Conservation (phyloP, 768 basidiomycete species). For the Amanita thiersii region DNA sequence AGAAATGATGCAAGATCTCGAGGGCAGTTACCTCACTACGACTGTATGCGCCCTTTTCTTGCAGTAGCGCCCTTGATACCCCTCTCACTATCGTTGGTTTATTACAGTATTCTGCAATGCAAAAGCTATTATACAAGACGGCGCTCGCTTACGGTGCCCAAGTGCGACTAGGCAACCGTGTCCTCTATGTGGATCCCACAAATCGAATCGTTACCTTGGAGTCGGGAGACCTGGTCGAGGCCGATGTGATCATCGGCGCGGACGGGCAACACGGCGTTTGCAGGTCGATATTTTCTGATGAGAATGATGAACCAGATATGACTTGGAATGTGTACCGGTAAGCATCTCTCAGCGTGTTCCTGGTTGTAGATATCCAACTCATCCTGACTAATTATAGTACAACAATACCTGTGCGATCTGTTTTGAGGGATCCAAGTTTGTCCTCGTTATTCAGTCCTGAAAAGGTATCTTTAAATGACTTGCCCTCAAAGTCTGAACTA, state of each 20-base stretch:
- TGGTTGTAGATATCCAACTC: neutral
- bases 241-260: slow-evolving; percentile 50
- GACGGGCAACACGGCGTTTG: slow-evolving; percentile 40
- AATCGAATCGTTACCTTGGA: slow-evolving; percentile 23
- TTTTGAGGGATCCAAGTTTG: slow-evolving; percentile 33
- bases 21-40: slow-evolving; percentile 27
- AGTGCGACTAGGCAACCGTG: slow-evolving; percentile 26
- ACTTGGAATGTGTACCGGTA: slow-evolving; percentile 37
- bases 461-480: slow-evolving; percentile 14
- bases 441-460: slow-evolving; percentile 19
- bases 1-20: slow-evolving; percentile 38
- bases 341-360: slow-evolving; percentile 3
- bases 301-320: slow-evolving; percentile 18
- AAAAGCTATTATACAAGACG: slow-evolving; percentile 37
- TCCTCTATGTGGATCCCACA: slow-evolving; percentile 19
- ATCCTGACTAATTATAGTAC: slow-evolving; percentile 20
- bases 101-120: slow-evolving; percentile 41
- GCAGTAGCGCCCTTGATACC: neutral
- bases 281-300: slow-evolving; percentile 22
- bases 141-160: slow-evolving; percentile 36
- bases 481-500: neutral
- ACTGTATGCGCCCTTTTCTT: slow-evolving; percentile 26
- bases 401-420: slow-evolving; percentile 28
- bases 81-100: neutral
- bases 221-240: slow-evolving; percentile 32